Evolutionary conservation across 2,329 filamentous ascomycete species (phyloP).

Genomic region (Chaetomiaceae sp.): DNA sequence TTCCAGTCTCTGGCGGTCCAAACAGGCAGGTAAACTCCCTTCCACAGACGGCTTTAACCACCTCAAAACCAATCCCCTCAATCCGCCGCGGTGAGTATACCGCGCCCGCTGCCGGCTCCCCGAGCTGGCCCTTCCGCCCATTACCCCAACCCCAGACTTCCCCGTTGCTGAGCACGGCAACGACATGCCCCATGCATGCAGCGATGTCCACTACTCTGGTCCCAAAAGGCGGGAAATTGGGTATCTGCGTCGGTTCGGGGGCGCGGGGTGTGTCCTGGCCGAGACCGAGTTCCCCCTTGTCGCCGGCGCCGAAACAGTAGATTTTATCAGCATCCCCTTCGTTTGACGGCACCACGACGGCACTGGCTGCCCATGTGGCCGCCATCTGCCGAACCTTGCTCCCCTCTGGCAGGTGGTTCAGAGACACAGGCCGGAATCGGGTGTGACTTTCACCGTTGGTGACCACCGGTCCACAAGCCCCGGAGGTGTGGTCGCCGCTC

Average conservation of each 20-base stretch:
- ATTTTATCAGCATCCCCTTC: slow-evolving; percentile 45
- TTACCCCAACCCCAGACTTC: slow-evolving; percentile 85
- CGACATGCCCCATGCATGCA: slow-evolving; percentile 73
- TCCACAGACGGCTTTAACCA: slow-evolving; percentile 67
- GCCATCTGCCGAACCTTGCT: slow-evolving; percentile 46
- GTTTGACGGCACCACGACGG: slow-evolving; percentile 54
- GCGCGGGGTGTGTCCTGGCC: slow-evolving; percentile 50
- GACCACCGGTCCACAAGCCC: slow-evolving; percentile 46
- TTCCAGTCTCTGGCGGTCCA: slow-evolving; percentile 49
- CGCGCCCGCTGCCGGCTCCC: slow-evolving; percentile 47
- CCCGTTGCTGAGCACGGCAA: slow-evolving; percentile 69
- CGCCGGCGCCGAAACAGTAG: slow-evolving; percentile 61
- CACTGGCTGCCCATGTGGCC: slow-evolving; percentile 74
- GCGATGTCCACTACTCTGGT: slow-evolving; percentile 60
- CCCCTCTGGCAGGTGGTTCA: slow-evolving; percentile 21
- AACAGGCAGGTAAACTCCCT: slow-evolving; percentile 80
- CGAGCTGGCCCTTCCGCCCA: slow-evolving; percentile 79
- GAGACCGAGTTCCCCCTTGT: slow-evolving; percentile 69
- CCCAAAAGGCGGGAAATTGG: slow-evolving; percentile 59
- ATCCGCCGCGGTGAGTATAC: slow-evolving; percentile 60
- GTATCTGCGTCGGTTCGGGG: slow-evolving; percentile 46
- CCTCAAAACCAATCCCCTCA: slow-evolving; percentile 54
- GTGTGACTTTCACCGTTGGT: slow-evolving; percentile 19
- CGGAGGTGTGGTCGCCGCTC: slow-evolving; percentile 55
- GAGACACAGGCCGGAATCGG: slow-evolving; percentile 37